Conservation (phyloP, 306 rosid species). For the Ceratonia siliqua region DNA sequence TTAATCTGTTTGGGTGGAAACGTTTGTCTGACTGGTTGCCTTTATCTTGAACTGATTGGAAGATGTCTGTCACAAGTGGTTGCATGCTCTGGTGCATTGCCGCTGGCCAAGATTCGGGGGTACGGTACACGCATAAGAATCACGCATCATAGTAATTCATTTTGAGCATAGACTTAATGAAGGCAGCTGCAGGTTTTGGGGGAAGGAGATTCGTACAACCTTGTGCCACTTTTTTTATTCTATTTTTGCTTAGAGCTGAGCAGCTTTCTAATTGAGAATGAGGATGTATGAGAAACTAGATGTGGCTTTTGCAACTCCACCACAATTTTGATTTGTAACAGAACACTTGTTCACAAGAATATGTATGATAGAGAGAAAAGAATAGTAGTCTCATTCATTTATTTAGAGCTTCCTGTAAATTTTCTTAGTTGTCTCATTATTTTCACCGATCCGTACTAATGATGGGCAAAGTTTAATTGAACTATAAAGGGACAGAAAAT, state of each 20-base stretch:
- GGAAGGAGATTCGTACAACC: constrained; percentile 42
- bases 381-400: constrained; percentile 51
- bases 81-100: constrained; percentile 32
- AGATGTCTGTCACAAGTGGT: constrained; percentile 9
- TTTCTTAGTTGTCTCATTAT: constrained; percentile 11
- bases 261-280: constrained; percentile 57
- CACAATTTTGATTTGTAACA: constrained; percentile 97
- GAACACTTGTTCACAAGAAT: constrained; percentile 59
- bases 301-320: constrained; percentile 75
- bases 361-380: constrained; percentile 63
- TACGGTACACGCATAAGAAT: too few species aligned
- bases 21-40: constrained; percentile 1
- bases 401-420: constrained; percentile 27
- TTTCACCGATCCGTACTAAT: neutral
- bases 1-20: constrained; percentile 11
- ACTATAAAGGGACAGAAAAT: neutral
- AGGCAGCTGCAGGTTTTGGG: constrained; percentile 45
- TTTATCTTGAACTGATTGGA: constrained; percentile 30
- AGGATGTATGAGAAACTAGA: constrained; percentile 62
- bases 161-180: constrained; percentile 44
- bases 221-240: constrained; percentile 58
- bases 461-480: neutral
- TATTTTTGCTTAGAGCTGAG: constrained; percentile 51
- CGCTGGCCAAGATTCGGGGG: constrained; percentile 31
- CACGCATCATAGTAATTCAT: constrained; percentile 42